A percentile compares a stretch with the other conserved stretches of the same genome.
phyloP scores from a whole-genome alignment of 495 filamentous ascomycete genomes.

The Umbilicaria muhlenbergii region DNA sequence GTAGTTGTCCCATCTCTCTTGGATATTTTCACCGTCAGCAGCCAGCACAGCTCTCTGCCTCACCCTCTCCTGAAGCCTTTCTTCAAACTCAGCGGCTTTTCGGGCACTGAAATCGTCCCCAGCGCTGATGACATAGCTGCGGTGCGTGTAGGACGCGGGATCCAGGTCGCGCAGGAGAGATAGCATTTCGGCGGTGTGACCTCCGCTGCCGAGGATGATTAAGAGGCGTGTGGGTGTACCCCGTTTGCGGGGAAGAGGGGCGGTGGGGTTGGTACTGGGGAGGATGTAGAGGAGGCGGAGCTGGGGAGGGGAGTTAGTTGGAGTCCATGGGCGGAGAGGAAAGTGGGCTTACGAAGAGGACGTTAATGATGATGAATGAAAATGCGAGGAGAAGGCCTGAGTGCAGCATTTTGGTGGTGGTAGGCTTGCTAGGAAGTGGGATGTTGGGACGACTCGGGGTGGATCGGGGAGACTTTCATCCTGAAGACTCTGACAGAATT shows the following conservation, averaged over 20 bases:
- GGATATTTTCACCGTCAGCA: conserved; percentile 16
- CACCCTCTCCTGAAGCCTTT: conserved; percentile 5
- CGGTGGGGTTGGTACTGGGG: conserved; percentile 16
- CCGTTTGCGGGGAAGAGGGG: conserved; percentile 9
- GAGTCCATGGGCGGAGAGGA: neutral
- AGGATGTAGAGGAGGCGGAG: conserved; percentile 37
- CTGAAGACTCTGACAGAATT: no score
- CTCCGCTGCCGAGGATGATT: conserved; percentile 78
- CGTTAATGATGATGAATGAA: neutral
- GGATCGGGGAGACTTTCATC: no score
- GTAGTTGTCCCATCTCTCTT: conserved; percentile 17
- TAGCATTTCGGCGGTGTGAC: conserved; percentile 90
- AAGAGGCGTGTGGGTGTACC: conserved; percentile 46
- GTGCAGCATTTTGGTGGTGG: neutral
- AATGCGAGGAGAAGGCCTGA: neutral
- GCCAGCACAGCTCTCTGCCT: neutral
- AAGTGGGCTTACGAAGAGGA: neutral
- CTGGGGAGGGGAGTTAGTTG: conserved; percentile 14
- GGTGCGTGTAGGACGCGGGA: conserved; percentile 38
- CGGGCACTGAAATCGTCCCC: conserved; percentile 60
- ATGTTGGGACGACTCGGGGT: no score
- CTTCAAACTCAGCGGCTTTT: conserved; percentile 53
- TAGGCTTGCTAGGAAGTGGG: no score
- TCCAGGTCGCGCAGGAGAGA: conserved; percentile 45
- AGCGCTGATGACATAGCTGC: conserved; percentile 67